Evolutionary conservation across 1,284 basidiomycete genomes (phyloP), one percentile per base, ranked within the genome.

Genomic region (Tilletia setariae): DNA sequence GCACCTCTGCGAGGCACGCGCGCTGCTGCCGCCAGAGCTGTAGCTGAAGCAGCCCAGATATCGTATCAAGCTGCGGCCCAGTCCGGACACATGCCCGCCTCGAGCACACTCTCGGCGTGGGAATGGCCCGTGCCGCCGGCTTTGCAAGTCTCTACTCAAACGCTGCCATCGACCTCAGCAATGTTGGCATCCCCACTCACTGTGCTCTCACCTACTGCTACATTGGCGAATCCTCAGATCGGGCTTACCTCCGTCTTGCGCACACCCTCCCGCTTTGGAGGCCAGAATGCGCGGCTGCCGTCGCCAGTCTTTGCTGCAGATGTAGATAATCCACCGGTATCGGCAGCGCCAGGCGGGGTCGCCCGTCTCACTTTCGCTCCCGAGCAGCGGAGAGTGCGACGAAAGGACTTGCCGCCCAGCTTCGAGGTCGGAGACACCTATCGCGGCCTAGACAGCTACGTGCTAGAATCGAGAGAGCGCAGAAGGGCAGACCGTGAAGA

Each of bases 401-500:
- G 74, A n/a, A 71, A 77, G 44, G 79, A 82, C 62, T 65, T 82
- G 43, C 80, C 80, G 1, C 56, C 66, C 9, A 71, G 71, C 61
- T 82, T 74, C 63, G 75, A 80, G 23, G 72, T 71, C 2, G 74
- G 72, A 30, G 80, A 82, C 7, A 69, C 73, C 4, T 82, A 80
- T 65, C 75, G 80, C 9, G 74, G 76, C n/a, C 70, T 82, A 0
- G 79, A 81, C 40, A 59, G 74, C 2, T 81, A 76, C 63, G 76
- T 82, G n/a, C 62, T 70, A 11, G 76, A 74, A 16, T 73, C 76
- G 23, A 75, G 78, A 21, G 67, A 67, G 15, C 68, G 68, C 2
- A 67, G 78, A 21, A 69, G 74, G 43, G 68, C 46, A 4, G 43
- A 68, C 30, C 68, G 74, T 7, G n/a, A 46, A 46, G 28, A 21